These are phyloP conservation scores for Rhodamnia argentea DNA, from an alignment of 345 rosid species.

Conservation along the genomic window DNA sequence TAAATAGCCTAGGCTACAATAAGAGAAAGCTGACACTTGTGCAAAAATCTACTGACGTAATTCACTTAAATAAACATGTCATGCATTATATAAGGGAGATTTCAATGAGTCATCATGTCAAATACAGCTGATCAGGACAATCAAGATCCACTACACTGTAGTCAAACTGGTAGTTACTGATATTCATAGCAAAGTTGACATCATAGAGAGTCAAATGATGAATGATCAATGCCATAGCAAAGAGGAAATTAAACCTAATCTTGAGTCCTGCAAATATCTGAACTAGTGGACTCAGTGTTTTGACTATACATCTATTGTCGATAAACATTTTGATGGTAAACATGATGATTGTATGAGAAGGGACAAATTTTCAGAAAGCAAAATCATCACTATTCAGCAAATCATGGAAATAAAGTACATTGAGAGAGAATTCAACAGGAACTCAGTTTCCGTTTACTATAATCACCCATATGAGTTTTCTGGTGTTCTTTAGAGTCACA, in stretches of 20 bases:
- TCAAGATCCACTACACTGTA: neutral
- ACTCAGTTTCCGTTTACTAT: neutral
- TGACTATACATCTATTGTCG: neutral
- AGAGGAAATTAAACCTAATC: neutral
- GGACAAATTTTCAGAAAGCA: neutral
- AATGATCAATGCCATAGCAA: neutral
- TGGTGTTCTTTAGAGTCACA: neutral
- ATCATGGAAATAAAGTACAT: neutral
- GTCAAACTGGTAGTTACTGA: neutral
- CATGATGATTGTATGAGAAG: neutral
- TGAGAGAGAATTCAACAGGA: neutral
- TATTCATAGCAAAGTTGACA: neutral
- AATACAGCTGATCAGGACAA: neutral
- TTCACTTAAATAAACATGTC: neutral
- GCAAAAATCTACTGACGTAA: neutral
- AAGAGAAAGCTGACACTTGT: neutral
- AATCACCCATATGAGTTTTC: neutral
- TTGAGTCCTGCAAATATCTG: neutral
- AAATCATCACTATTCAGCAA: neutral
- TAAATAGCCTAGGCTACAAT: slow-evolving; percentile 69
- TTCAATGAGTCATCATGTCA: neutral
- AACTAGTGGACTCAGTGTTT: neutral
- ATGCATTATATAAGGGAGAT: neutral
- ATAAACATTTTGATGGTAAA: neutral
- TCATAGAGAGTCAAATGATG: neutral